These are phyloP conservation scores for Penicillium psychrofluorescens DNA, from an alignment of 495 filamentous ascomycete species.

Conservation along the genomic window DNA sequence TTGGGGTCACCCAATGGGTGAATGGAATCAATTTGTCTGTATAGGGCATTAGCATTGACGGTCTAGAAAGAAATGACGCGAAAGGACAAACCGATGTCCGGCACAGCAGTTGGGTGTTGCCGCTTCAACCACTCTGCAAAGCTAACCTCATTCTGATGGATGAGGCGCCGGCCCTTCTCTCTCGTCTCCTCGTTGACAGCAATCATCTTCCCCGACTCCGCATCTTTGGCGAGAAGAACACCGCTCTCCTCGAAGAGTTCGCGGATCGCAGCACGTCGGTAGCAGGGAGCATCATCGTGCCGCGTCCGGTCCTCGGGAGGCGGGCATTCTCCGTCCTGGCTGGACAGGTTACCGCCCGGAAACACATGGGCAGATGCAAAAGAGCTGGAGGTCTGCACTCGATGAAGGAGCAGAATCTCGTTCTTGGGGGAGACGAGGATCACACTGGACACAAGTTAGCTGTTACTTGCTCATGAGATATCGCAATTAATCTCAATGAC, in stretches of 20 bases:
- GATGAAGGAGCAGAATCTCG: constrained; percentile 79
- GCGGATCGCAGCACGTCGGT: constrained; percentile 72
- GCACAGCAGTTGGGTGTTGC: constrained; percentile 51
- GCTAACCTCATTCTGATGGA: constrained; percentile 53
- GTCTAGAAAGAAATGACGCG: not conserved
- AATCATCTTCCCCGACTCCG: constrained; percentile 39
- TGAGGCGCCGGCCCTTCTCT: constrained; percentile 57
- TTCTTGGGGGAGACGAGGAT: constrained; percentile 80
- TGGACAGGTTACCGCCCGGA: constrained; percentile 80
- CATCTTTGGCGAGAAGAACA: constrained; percentile 64
- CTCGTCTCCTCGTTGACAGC: constrained; percentile 50
- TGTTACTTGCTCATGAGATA: too few species aligned
- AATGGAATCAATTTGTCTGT: constrained; percentile 68
- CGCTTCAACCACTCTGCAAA: constrained; percentile 62
- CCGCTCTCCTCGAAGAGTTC: constrained; percentile 96
- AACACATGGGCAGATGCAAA: constrained; percentile 95
- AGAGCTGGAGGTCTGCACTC: constrained; percentile 70
- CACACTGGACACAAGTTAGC: constrained; percentile 44
- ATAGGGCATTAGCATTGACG: not conserved
- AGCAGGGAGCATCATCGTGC: constrained; percentile 61
- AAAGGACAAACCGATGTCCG: constrained; percentile 53
- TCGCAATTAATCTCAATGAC: too few species aligned
- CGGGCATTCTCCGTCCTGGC: constrained; percentile 57
- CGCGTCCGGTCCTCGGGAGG: constrained; percentile 31
- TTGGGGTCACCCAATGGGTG: constrained; percentile 86